Conservation (phyloP, 1,284 basidiomycete species). For the Rhodotorula sp. region DNA sequence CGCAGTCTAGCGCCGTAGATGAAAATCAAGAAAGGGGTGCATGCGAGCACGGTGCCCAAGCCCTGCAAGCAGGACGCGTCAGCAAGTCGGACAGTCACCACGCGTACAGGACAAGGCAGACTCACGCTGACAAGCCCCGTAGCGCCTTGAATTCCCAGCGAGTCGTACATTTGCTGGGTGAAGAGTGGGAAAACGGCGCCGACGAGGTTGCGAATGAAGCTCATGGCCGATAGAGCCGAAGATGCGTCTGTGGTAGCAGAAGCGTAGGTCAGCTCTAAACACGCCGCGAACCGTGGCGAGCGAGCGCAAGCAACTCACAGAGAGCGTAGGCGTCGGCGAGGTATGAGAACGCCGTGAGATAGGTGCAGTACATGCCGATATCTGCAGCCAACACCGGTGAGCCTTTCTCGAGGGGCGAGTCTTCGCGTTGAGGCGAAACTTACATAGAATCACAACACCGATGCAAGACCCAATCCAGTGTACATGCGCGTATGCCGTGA, state of each 20-base stretch:
- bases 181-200: slow-evolving; percentile 18
- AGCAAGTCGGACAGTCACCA: not conserved
- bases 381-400: not conserved
- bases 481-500: slow-evolving; percentile 25
- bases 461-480: slow-evolving; percentile 44
- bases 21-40: slow-evolving; percentile 38
- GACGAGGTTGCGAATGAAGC: slow-evolving; percentile 32
- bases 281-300: not conserved
- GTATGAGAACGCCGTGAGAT: slow-evolving; percentile 38
- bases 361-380: slow-evolving; percentile 11
- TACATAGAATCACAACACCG: slow-evolving; percentile 45
- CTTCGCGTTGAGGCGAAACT: not conserved
- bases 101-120: not conserved
- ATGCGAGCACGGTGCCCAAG: slow-evolving; percentile 23
- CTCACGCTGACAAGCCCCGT: slow-evolving; percentile 25
- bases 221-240: slow-evolving; percentile 41
- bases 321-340: slow-evolving; percentile 44
- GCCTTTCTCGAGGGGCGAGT: too few relatives aligned
- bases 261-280: slow-evolving; percentile 29
- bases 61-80: not conserved
- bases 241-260: slow-evolving; percentile 41
- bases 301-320: slow-evolving; percentile 40
- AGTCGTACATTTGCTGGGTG: slow-evolving; percentile 26
- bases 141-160: slow-evolving; percentile 30
- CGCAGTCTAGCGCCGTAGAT: slow-evolving; percentile 23